These are phyloP conservation scores for Pelargonium cotyledonis DNA, from an alignment of 441 rosid species.

Conservation along the genomic window DNA sequence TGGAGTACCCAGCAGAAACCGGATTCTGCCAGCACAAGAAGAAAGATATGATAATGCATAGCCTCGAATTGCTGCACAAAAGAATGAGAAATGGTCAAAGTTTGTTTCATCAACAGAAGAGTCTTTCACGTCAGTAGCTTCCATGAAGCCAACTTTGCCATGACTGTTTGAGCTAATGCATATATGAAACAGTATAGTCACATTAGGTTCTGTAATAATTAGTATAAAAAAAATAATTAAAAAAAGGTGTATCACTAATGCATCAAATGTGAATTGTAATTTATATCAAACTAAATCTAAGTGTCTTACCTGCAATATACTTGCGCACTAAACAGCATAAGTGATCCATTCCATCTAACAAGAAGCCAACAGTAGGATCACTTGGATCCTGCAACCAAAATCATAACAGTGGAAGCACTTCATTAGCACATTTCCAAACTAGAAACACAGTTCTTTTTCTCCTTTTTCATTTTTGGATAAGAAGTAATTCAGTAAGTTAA, in stretches of 20 bases:
- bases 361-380: constrained; percentile 98
- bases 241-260: not conserved
- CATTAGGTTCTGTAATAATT: not conserved
- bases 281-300: constrained; percentile 18
- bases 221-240: not conserved
- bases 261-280: not conserved
- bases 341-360: constrained; percentile 94
- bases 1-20: constrained; percentile 88
- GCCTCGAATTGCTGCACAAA: constrained; percentile 91
- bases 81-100: constrained; percentile 22
- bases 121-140: constrained; percentile 13
- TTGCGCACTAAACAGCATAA: constrained; percentile 96
- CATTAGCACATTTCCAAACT: constrained; percentile 5
- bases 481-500: not conserved
- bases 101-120: constrained; percentile 14
- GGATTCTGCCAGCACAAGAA: constrained; percentile 95
- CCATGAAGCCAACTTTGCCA: not conserved
- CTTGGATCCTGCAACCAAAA: constrained; percentile 73
- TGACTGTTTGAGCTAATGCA: constrained; percentile 4
- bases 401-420: constrained; percentile 11
- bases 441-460: not conserved
- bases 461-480: too few species aligned
- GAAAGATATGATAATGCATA: constrained; percentile 98
- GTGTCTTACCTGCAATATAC: constrained; percentile 71
- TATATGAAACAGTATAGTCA: not conserved